phyloP scores from a whole-genome alignment of 1,284 basidiomycete genomes.

The Irpex sp. region DNA sequence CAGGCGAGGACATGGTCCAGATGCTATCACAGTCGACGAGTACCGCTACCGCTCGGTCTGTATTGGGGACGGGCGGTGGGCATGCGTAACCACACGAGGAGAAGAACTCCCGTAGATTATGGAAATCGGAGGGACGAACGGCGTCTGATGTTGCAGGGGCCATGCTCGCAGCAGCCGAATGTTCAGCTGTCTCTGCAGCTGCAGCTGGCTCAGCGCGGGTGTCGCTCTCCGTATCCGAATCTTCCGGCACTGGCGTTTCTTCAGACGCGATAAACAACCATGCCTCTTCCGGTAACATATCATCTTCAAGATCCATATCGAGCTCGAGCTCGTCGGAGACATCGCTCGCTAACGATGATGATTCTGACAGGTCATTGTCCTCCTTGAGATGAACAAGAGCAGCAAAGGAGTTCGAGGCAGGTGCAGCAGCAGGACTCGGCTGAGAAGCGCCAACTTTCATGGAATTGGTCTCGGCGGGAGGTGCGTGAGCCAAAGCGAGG shows the following conservation, averaged over 20 bases:
- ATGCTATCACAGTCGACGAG: background rate
- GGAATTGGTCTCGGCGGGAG: slow-evolving; percentile 13
- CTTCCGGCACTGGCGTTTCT: background rate
- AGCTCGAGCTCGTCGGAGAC: slow-evolving; percentile 9
- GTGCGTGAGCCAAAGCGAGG: slow-evolving; percentile 16
- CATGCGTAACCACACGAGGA: slow-evolving; percentile 16
- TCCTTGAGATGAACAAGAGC: background rate
- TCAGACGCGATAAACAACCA: slow-evolving; percentile 10
- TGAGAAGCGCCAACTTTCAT: slow-evolving; percentile 2
- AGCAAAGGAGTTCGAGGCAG: background rate
- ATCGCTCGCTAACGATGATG: background rate
- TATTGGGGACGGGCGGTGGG: slow-evolving; percentile 10
- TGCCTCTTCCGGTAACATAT: slow-evolving; percentile 16
- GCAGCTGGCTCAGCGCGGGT: no score
- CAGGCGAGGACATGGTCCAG: background rate
- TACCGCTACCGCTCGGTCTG: background rate
- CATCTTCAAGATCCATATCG: slow-evolving; percentile 9
- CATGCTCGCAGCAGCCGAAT: background rate
- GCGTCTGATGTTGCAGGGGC: background rate
- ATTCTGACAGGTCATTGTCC: background rate
- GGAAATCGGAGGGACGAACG: slow-evolving; percentile 24
- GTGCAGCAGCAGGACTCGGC: background rate
- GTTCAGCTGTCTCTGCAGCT: background rate
- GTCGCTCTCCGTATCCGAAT: background rate
- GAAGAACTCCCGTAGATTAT: slow-evolving; percentile 23